Conservation (phyloP, 73 alveolate genomes). For the Blepharisma japonicum region DNA sequence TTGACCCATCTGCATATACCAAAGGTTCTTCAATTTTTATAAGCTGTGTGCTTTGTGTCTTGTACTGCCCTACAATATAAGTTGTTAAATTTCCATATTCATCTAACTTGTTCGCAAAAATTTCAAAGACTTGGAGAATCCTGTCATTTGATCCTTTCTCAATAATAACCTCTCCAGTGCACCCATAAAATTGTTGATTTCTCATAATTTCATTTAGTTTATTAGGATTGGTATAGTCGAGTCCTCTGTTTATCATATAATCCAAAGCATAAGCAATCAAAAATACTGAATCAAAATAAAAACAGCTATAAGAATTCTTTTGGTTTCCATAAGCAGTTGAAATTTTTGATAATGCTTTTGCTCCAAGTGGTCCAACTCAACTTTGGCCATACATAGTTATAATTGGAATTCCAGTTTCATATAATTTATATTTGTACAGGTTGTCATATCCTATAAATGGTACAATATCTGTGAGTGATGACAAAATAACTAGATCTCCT, state of each 20-base stretch:
- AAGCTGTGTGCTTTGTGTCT: no score
- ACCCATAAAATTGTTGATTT: neutral
- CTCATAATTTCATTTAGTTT: neutral
- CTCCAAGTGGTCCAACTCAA: no score
- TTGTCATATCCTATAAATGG: no score
- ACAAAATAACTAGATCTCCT: no score
- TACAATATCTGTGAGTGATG: no score
- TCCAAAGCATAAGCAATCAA: constrained; percentile 14
- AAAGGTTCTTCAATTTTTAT: neutral
- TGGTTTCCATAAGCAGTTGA: neutral
- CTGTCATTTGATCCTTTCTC: constrained; percentile 10
- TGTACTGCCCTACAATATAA: neutral
- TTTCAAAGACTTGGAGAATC: neutral
- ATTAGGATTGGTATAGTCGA: neutral
- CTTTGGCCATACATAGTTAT: no score
- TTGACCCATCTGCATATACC: neutral
- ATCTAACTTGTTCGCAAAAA: neutral
- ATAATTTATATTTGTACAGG: no score
- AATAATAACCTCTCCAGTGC: constrained; percentile 5
- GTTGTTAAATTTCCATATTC: neutral
- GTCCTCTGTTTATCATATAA: neutral
- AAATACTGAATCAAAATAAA: constrained; percentile 19
- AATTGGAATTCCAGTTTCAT: no score
- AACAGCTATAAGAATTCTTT: neutral
- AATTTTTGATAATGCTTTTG: no score